Evolutionary conservation across 2,329 filamentous ascomycete species (phyloP).

Genomic region (Podosphaera fusca): DNA sequence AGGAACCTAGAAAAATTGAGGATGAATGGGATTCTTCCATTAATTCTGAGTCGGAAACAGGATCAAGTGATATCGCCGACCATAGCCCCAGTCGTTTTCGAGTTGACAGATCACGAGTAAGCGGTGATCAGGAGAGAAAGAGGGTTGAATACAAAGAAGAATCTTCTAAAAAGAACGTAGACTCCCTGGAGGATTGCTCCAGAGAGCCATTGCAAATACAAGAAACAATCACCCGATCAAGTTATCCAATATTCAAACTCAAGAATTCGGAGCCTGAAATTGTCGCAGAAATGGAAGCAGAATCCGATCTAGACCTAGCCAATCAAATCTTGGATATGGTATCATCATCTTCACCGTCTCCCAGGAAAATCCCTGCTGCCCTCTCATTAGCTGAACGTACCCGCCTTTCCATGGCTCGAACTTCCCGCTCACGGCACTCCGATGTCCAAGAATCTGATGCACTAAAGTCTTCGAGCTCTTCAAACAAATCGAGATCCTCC

Average conservation of each 20-base stretch:
- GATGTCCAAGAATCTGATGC: slow-evolving; percentile 15
- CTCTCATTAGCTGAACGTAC: slow-evolving; percentile 57
- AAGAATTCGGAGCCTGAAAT: no score
- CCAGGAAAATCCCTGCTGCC: slow-evolving; percentile 30
- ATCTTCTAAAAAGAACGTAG: no score
- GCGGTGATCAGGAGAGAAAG: no score
- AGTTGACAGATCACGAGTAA: no score
- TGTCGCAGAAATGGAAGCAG: not conserved
- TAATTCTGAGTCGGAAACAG: slow-evolving; percentile 4
- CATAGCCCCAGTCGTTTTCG: no score
- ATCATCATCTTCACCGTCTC: slow-evolving; percentile 31
- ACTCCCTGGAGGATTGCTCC: no score
- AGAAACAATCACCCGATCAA: no score
- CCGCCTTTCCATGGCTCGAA: slow-evolving; percentile 52
- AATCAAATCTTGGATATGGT: slow-evolving; percentile 33
- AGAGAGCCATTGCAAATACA: no score
- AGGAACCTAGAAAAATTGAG: slow-evolving; percentile 2
- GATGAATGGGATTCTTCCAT: slow-evolving; percentile 11
- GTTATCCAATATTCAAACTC: no score
- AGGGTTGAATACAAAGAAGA: no score
- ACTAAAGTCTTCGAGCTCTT: slow-evolving; percentile 9
- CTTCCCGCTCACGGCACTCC: slow-evolving; percentile 20
- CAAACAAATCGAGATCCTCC: slow-evolving; percentile 8
- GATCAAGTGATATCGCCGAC: not conserved
- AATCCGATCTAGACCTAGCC: slow-evolving; percentile 21